These are phyloP conservation scores for Pistacia vera DNA, from an alignment of 345 rosid species.

Conservation along the genomic window DNA sequence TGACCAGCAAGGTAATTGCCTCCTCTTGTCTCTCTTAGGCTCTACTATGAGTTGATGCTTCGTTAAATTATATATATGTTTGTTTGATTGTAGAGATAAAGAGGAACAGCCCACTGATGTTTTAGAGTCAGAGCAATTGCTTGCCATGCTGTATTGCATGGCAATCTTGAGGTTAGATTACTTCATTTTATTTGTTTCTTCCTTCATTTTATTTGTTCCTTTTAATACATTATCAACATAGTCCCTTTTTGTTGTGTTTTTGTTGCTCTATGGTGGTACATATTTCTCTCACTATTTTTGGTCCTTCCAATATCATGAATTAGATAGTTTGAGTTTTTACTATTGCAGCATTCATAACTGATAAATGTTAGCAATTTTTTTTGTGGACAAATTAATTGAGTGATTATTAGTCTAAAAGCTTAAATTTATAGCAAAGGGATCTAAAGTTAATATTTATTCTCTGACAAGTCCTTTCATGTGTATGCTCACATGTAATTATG, in stretches of 20 bases:
- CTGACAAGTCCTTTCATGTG: not conserved
- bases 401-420: not conserved
- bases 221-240: not conserved
- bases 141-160: slow-evolving; percentile 82
- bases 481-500: no score
- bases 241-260: not conserved
- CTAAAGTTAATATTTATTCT: not conserved
- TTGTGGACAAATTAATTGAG: not conserved
- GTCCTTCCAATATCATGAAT: not conserved
- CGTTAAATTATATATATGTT: not conserved
- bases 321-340: not conserved
- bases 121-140: slow-evolving; percentile 67
- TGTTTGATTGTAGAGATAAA: slow-evolving; percentile 50
- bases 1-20: no score
- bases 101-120: slow-evolving; percentile 44
- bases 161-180: slow-evolving; percentile 73
- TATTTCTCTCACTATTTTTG: not conserved
- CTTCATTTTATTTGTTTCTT: not conserved
- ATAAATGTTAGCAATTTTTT: not conserved
- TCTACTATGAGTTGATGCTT: no score
- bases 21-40: no score
- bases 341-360: not conserved
- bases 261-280: not conserved
- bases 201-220: not conserved
- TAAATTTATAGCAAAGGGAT: no score